These are phyloP conservation scores for Teratosphaeria pseudoeucalypti DNA, from an alignment of 2,329 filamentous ascomycete genomes.

Conservation along the genomic window DNA sequence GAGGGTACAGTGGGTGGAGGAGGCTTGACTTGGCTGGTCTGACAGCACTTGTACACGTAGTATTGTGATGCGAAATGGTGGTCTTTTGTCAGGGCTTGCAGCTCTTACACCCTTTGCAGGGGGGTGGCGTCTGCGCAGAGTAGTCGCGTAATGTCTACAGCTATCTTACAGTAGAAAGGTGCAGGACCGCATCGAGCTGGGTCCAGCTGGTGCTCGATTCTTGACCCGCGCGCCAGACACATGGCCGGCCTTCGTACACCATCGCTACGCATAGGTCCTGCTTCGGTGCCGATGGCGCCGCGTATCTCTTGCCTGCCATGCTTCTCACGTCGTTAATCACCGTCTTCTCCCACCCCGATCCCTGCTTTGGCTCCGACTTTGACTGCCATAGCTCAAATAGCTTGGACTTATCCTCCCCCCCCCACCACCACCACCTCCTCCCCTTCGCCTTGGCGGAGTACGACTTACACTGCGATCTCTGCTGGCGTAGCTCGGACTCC, in stretches of 20 bases:
- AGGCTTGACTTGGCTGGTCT: conserved; percentile 86
- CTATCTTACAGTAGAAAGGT: background rate
- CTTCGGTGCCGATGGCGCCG: background rate
- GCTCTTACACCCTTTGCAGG: background rate
- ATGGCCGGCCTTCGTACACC: background rate
- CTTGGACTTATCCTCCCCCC: conserved; percentile 12
- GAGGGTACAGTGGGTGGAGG: conserved; percentile 67
- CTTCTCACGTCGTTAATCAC: conserved; percentile 4
- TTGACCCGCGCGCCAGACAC: background rate
- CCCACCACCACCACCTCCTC: conserved; percentile 7
- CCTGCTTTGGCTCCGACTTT: conserved; percentile 15
- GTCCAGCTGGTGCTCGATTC: too few species aligned
- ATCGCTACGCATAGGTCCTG: background rate
- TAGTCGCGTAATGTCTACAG: background rate
- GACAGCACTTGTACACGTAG: conserved; percentile 39
- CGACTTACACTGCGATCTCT: conserved; percentile 13
- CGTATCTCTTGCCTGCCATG: background rate
- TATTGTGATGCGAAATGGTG: too few species aligned
- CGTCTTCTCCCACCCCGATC: conserved; percentile 15
- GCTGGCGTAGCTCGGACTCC: conserved; percentile 26
- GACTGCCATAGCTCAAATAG: conserved; percentile 13
- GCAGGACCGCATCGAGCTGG: too few species aligned
- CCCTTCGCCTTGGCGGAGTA: conserved; percentile 12
- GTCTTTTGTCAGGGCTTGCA: too few species aligned
- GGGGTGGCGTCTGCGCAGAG: background rate